Percentiles rank a stretch among this genome's conserved stretches.
Conservation (phyloP, 2,329 filamentous ascomycete species). For the Harringtonia lauricola region DNA sequence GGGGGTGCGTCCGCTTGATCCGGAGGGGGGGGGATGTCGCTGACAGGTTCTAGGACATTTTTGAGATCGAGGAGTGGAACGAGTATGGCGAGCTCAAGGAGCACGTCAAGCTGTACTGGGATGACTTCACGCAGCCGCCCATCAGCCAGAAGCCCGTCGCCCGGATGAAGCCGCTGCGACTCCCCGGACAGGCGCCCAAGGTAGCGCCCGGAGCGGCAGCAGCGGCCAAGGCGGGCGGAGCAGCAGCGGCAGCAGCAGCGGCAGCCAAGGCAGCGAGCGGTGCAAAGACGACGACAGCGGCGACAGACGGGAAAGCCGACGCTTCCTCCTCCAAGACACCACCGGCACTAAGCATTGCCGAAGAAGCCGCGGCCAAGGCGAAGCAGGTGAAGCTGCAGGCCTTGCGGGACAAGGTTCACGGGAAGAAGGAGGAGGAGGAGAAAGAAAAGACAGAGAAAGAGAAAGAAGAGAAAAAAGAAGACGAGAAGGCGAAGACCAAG, state of each 20-base stretch:
- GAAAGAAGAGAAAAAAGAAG: not conserved
- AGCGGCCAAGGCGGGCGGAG: constrained; percentile 14
- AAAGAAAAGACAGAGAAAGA: constrained; percentile 3
- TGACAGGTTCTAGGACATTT: constrained; percentile 55
- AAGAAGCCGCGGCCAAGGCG: constrained; percentile 55
- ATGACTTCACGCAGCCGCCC: constrained; percentile 48
- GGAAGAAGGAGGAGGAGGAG: constrained; percentile 22
- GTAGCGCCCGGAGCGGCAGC: constrained; percentile 1
- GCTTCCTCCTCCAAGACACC: constrained; percentile 15
- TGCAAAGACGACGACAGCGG: constrained; percentile 13
- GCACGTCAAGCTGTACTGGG: constrained; percentile 61
- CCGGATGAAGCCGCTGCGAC: constrained; percentile 11
- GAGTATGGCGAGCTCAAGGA: constrained; percentile 92
- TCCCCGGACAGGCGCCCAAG: not conserved
- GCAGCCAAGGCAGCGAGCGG: constrained; percentile 10
- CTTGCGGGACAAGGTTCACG: constrained; percentile 43
- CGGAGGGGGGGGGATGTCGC: no score
- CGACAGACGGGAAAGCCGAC: constrained; percentile 11
- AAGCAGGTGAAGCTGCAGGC: constrained; percentile 46
- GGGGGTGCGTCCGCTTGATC: constrained; percentile 52
- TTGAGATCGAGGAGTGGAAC: constrained; percentile 97
- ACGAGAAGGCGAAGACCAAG: not conserved
- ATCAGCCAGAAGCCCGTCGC: constrained; percentile 40
- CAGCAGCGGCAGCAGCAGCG: constrained; percentile 14
- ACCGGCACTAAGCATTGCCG: constrained; percentile 43